Evolutionary conservation across 768 basidiomycete species (phyloP).

Genomic region (Phanerochaete carnosa): DNA sequence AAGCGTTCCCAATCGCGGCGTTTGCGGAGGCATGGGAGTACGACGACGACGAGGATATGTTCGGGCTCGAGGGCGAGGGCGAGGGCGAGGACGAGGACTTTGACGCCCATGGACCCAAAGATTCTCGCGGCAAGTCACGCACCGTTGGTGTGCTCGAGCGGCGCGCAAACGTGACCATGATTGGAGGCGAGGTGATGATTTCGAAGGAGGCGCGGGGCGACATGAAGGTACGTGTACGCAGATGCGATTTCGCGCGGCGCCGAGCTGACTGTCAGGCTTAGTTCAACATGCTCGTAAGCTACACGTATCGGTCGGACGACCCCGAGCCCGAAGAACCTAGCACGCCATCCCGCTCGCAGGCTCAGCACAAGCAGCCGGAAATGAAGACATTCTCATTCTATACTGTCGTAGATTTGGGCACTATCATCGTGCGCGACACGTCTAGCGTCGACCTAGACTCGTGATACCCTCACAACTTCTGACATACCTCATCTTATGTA

Average conservation of each 20-base stretch:
- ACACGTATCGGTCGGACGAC: slow-evolving; percentile 93
- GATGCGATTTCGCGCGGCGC: background rate
- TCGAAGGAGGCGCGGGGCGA: slow-evolving; percentile 74
- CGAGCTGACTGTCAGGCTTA: slow-evolving; percentile 28
- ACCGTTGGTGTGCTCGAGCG: slow-evolving; percentile 83
- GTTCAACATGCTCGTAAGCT: slow-evolving; percentile 94
- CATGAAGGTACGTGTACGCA: slow-evolving; percentile 54
- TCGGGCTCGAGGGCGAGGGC: slow-evolving; percentile 43
- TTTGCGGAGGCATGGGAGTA: slow-evolving; percentile 99
- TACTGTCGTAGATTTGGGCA: slow-evolving; percentile 76
- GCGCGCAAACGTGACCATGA: slow-evolving; percentile 83
- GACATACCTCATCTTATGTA: background rate
- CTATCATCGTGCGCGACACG: slow-evolving; percentile 7
- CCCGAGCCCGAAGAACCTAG: slow-evolving; percentile 54
- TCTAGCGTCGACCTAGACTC: slow-evolving; percentile 4
- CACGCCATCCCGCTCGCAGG: slow-evolving; percentile 31
- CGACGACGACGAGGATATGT: slow-evolving; percentile 87
- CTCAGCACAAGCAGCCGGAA: slow-evolving; percentile 53
- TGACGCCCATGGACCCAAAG: slow-evolving; percentile 31
- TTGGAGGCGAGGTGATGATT: slow-evolving; percentile 87
- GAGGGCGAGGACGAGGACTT: slow-evolving; percentile 33
- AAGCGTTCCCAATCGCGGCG: slow-evolving; percentile 79
- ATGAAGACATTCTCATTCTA: slow-evolving; percentile 91
- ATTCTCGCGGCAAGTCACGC: slow-evolving; percentile 43
- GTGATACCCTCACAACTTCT: background rate